Conservation (phyloP, 768 basidiomycete species). For the Leccinum uliginosum region DNA sequence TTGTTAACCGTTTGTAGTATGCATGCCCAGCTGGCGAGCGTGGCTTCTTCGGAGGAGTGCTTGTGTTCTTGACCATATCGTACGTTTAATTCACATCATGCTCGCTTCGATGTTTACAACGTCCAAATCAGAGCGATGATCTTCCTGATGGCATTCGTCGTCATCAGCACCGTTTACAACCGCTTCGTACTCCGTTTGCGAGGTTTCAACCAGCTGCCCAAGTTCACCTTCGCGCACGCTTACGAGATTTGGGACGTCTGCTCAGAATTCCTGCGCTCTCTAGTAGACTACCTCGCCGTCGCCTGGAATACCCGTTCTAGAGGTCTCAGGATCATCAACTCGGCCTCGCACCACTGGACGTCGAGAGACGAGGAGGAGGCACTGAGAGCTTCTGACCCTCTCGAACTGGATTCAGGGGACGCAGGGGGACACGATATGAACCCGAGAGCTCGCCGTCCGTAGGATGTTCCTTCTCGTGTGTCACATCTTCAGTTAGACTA, state of each 20-base stretch:
- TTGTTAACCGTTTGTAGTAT: constrained; percentile 35
- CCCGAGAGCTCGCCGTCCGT: constrained; percentile 4
- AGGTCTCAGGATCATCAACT: constrained; percentile 13
- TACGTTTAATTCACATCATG: constrained; percentile 33
- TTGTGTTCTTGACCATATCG: constrained; percentile 56
- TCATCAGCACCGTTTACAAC: constrained; percentile 72
- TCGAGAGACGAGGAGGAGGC: constrained; percentile 31
- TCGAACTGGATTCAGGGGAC: constrained; percentile 12
- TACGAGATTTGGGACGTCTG: constrained; percentile 22
- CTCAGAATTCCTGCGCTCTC: constrained; percentile 15
- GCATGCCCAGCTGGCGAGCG: constrained; percentile 70
- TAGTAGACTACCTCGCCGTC: constrained; percentile 8
- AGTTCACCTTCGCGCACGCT: constrained; percentile 37
- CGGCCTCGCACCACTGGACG: constrained; percentile 29
- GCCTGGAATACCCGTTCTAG: constrained; percentile 18
- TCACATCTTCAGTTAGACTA: neutral
- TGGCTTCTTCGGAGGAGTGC: constrained; percentile 45
- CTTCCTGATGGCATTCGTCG: constrained; percentile 58
- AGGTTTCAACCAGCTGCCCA: constrained; percentile 72
- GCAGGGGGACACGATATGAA: neutral
- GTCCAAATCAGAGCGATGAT: constrained; percentile 43
- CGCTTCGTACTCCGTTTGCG: constrained; percentile 67
- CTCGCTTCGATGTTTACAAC: neutral
- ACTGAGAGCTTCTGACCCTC: constrained; percentile 20
- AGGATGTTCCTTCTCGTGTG: constrained; percentile 5